Percentiles rank a stretch among this genome's conserved stretches.
Evolutionary conservation across 306 rosid species (phyloP).

Genomic region (Quercus parvula): DNA sequence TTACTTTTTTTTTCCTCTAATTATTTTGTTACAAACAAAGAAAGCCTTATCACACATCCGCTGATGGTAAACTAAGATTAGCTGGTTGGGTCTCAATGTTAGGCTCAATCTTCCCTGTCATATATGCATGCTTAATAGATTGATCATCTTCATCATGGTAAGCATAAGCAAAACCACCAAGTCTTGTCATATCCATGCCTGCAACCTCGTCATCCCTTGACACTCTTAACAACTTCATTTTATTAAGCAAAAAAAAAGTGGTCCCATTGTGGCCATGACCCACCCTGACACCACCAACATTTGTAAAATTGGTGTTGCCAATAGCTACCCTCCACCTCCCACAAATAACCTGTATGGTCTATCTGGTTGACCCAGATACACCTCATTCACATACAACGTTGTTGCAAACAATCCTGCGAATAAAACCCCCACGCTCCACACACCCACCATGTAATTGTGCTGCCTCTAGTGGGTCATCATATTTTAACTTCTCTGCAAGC

Average conservation of each 20-base stretch:
- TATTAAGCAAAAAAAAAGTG: constrained; percentile 50
- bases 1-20: too few relatives aligned
- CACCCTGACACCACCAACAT: constrained; percentile 54
- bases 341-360: constrained; percentile 53
- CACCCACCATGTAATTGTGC: constrained; percentile 76
- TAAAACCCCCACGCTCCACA: constrained; percentile 69
- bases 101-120: constrained; percentile 13
- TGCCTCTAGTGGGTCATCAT: constrained; percentile 77
- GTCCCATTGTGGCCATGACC: constrained; percentile 75
- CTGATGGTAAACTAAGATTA: too few relatives aligned
- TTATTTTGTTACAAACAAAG: too few relatives aligned
- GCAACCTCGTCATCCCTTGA: constrained; percentile 56
- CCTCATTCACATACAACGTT: constrained; percentile 43
- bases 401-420: constrained; percentile 65
- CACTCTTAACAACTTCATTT: constrained; percentile 50
- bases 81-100: too few relatives aligned
- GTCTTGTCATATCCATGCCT: constrained; percentile 68
- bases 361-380: constrained; percentile 17
- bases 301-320: constrained; percentile 61
- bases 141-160: constrained; percentile 13
- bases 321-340: constrained; percentile 63
- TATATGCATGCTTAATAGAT: too few relatives aligned
- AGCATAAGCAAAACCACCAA: constrained; percentile 78
- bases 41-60: too few relatives aligned
- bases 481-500: constrained; percentile 38